Conservation (phyloP, 805 yeast genomes). For the Wickerhamomyces subpelliculosus region DNA sequence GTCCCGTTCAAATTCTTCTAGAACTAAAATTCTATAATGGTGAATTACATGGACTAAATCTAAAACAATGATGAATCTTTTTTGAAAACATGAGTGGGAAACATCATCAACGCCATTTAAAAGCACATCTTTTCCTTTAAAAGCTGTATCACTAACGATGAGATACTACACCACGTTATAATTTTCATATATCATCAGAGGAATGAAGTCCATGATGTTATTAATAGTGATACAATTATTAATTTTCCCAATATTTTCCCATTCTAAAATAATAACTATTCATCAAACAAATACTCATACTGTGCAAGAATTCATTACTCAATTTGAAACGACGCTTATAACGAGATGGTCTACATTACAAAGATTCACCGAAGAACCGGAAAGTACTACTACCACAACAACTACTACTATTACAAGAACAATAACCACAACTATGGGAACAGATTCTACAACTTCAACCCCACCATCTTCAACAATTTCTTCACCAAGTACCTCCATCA, state of each 20-base stretch:
- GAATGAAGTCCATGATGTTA: neutral
- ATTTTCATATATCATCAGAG: too few species aligned
- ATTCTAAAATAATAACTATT: neutral
- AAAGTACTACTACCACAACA: slow-evolving; percentile 1
- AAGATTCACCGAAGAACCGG: neutral
- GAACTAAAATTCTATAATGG: too few species aligned
- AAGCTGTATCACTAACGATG: too few species aligned
- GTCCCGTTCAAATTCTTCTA: too few species aligned
- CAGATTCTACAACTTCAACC: slow-evolving; percentile 3
- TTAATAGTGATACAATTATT: neutral
- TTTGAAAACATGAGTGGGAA: neutral
- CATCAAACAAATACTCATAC: slow-evolving; percentile 6
- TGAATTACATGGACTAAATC: neutral
- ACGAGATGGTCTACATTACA: slow-evolving; percentile 8
- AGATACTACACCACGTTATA: too few species aligned
- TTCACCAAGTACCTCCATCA: neutral
- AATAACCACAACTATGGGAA: slow-evolving; percentile 9
- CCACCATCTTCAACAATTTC: neutral
- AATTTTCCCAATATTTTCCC: slow-evolving; percentile 1
- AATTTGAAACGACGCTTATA: neutral
- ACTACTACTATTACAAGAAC: slow-evolving; percentile 7
- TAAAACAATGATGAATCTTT: neutral
- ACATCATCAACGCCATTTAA: neutral
- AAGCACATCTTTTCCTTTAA: too few species aligned
- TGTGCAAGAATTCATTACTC: neutral